phyloP scores from a whole-genome alignment of 2,329 filamentous ascomycete species.

The Paraconiothyrium brasiliense region DNA sequence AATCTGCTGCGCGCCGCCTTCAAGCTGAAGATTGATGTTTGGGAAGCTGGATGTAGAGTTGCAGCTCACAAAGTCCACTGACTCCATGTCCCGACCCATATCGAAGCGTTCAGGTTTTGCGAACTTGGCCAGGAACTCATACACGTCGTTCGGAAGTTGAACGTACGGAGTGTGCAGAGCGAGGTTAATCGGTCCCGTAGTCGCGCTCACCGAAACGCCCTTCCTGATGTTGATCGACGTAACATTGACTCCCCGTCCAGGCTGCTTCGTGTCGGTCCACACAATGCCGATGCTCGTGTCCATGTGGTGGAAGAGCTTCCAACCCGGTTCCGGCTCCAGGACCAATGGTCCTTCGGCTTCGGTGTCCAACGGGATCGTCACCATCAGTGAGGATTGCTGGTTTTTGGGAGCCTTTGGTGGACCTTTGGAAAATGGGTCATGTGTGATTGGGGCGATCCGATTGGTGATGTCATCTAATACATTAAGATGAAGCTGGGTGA shows the following conservation, averaged over 20 bases:
- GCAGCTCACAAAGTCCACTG: slow-evolving; percentile 17
- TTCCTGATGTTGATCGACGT: slow-evolving; percentile 13
- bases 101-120: slow-evolving; percentile 11
- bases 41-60: slow-evolving; percentile 11
- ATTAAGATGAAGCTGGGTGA: slow-evolving; percentile 16
- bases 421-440: slow-evolving; percentile 5
- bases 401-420: slow-evolving; percentile 9
- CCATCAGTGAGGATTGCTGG: slow-evolving; percentile 17
- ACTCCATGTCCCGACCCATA: slow-evolving; percentile 16
- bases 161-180: slow-evolving; percentile 19
- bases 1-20: slow-evolving; percentile 14
- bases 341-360: slow-evolving; percentile 19
- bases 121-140: slow-evolving; percentile 11
- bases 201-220: slow-evolving; percentile 5
- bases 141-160: slow-evolving; percentile 13
- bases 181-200: slow-evolving; percentile 7
- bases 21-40: slow-evolving; percentile 14
- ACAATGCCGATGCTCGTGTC: slow-evolving; percentile 18
- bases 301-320: slow-evolving; percentile 22
- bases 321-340: slow-evolving; percentile 18
- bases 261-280: slow-evolving; percentile 14
- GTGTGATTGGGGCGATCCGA: slow-evolving; percentile 9
- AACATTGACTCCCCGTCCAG: slow-evolving; percentile 16
- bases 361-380: slow-evolving; percentile 17
- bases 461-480: slow-evolving; percentile 18